A percentile compares a stretch with the other conserved stretches of the same genome.
phyloP scores from a whole-genome alignment of 371 early-diverging fungal species.

The Apophysomyces ossiformis region DNA sequence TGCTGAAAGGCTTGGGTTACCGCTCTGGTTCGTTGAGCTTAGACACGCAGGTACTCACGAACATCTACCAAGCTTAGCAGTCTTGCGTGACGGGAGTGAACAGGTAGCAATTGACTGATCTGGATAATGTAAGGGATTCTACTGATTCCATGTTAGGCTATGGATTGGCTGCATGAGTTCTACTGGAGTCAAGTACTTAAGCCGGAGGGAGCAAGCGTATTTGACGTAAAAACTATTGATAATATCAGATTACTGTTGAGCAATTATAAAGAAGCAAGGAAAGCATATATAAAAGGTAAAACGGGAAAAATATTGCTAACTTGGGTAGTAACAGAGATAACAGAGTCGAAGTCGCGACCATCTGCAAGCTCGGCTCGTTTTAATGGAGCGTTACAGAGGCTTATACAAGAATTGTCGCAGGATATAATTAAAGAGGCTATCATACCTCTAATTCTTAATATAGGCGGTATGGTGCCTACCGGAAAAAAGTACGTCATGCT shows the following conservation, averaged over 20 bases:
- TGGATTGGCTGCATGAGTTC: constrained; percentile 53
- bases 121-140: neutral
- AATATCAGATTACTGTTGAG: constrained; percentile 32
- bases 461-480: constrained; percentile 49
- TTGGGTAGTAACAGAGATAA: neutral
- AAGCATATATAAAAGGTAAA: constrained; percentile 38
- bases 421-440: constrained; percentile 23
- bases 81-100: constrained; percentile 54
- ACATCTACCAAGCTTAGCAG: constrained; percentile 60
- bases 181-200: constrained; percentile 48
- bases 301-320: neutral
- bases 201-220: constrained; percentile 12
- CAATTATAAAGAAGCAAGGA: constrained; percentile 45
- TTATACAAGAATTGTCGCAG: constrained; percentile 16
- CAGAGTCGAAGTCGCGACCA: neutral
- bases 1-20: constrained; percentile 62
- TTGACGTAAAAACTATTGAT: constrained; percentile 15
- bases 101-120: constrained; percentile 32
- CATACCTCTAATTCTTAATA: constrained; percentile 41
- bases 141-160: constrained; percentile 31
- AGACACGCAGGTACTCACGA: constrained; percentile 73
- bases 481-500: constrained; percentile 41
- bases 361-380: neutral
- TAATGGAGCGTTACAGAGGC: constrained; percentile 16
- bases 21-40: constrained; percentile 70